Evolutionary conservation across 2,329 filamentous ascomycete genomes (phyloP).

Genomic region (Arthrobotrys megalospora): DNA sequence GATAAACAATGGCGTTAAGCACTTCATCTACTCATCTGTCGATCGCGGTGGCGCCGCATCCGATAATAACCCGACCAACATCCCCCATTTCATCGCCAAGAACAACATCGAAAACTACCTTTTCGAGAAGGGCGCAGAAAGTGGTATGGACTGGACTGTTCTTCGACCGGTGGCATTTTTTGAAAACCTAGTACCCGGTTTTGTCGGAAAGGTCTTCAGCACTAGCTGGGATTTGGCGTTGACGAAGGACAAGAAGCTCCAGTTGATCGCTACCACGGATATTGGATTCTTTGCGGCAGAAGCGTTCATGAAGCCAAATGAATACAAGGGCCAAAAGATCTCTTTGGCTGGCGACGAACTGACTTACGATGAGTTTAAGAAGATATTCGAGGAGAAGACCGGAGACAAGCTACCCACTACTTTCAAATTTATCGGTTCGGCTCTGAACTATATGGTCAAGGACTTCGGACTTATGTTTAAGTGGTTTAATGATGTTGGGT

Average conservation of each 20-base stretch:
- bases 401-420: conserved; percentile 64
- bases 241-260: conserved; percentile 66
- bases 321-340: conserved; percentile 67
- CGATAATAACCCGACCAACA: conserved; percentile 71
- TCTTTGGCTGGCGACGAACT: conserved; percentile 70
- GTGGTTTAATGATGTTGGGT: conserved; percentile 65
- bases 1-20: conserved; percentile 72
- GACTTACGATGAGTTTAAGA: conserved; percentile 66
- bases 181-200: conserved; percentile 70
- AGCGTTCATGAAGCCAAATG: conserved; percentile 68
- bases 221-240: conserved; percentile 64
- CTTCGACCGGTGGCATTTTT: conserved; percentile 76
- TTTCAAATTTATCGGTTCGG: conserved; percentile 61
- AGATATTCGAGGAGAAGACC: conserved; percentile 65
- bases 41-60: conserved; percentile 75
- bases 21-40: conserved; percentile 77
- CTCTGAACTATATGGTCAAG: conserved; percentile 62
- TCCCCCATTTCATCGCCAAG: conserved; percentile 77
- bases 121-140: conserved; percentile 68
- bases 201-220: conserved; percentile 67
- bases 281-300: conserved; percentile 70
- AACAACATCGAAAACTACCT: conserved; percentile 76
- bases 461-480: conserved; percentile 65
- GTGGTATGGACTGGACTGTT: conserved; percentile 74
- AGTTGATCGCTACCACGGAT: conserved; percentile 69